Percentiles rank a stretch among this genome's conserved stretches.
These are phyloP conservation scores for Pseudogymnoascus sp. DNA, from an alignment of 2,329 filamentous ascomycete genomes.

Conservation along the genomic window DNA sequence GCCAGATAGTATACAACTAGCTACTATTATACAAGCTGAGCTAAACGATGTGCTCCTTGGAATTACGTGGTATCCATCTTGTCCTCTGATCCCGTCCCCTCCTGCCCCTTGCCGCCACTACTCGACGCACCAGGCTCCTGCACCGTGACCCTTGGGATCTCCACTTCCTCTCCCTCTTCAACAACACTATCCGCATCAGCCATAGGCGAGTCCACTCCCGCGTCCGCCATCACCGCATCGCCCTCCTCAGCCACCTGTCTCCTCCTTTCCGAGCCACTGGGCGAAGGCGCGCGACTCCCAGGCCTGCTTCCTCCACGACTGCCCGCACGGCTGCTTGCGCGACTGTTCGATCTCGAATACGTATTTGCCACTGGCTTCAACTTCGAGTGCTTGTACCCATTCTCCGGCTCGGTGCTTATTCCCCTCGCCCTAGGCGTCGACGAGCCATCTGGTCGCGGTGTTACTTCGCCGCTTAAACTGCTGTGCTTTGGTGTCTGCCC, in stretches of 20 bases:
- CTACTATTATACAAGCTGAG: constrained; percentile 17
- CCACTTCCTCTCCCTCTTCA: constrained; percentile 18
- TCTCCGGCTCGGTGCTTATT: constrained; percentile 32
- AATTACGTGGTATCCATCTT: constrained; percentile 19
- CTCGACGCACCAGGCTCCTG: constrained; percentile 35
- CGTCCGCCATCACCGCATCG: constrained; percentile 53
- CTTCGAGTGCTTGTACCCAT: constrained; percentile 22
- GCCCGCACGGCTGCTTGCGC: constrained; percentile 17
- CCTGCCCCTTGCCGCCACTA: too few relatives aligned
- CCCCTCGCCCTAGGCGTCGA: constrained; percentile 19
- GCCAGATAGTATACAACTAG: constrained; percentile 24
- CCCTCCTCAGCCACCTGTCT: constrained; percentile 30
- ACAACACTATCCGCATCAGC: constrained; percentile 14
- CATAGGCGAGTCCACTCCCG: constrained; percentile 29
- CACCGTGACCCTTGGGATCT: constrained; percentile 41
- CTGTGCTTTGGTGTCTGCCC: constrained; percentile 45
- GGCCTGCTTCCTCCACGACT: constrained; percentile 33
- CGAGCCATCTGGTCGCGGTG: constrained; percentile 38
- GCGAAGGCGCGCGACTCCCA: constrained; percentile 32
- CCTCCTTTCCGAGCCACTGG: constrained; percentile 23
- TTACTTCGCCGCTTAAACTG: constrained; percentile 38
- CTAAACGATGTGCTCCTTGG: background rate
- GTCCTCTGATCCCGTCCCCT: constrained; percentile 29
- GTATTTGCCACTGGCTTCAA: constrained; percentile 30
- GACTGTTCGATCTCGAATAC: constrained; percentile 9